Base-by-base conservation (phyloP, 106 monocot genomes). In the Posidonia australis region DNA sequence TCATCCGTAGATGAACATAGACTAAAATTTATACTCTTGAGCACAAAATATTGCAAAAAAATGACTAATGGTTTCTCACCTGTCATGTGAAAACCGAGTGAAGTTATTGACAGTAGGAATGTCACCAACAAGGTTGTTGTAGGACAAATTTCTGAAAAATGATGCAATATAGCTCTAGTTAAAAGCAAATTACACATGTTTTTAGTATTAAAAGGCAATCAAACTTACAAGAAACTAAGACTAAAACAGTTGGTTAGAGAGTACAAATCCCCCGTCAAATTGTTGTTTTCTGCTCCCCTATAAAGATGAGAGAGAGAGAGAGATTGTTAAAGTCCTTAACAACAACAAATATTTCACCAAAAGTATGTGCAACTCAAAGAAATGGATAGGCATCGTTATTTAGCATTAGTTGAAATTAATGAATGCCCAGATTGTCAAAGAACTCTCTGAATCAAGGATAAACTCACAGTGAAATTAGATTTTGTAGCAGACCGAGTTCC, bases 401-500 rank as follows among this genome's bases (percentile, higher is more conserved):
- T 9, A 17, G 48, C 13, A 49, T 9, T 49, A 45, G 48, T 36
- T 36, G 7, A 36, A 17, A 0, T 17, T 16, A 49, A 10, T 17
- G 52, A 51, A 67, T 2, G 2, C 31, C 12, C 30, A 32, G 13
- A 52, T 22, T 18, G 27, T n/a, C 16, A 54, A 16, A 17, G 18
- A 51, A 44, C 1, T 22, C 13, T 11, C 58, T 23, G 20, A 0
- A 26, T 36, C 22, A 17, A 49, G 31, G 0, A 21, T 24, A 19
- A 17, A 71, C 86, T 80, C 58, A 96, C 94, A 96, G 63, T 16
- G 60, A 54, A 49, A 67, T 63, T n/a, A 96, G 74, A 76, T 86
- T 87, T 64, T 96, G 90, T 22, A 96, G 80, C 48, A 90, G 69
- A 23, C 90, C 84, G 61, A 96, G 68, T 76, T 96, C 94, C 41